Evolutionary conservation across 345 rosid species (phyloP).

Genomic region (Cardamine resedifolia): DNA sequence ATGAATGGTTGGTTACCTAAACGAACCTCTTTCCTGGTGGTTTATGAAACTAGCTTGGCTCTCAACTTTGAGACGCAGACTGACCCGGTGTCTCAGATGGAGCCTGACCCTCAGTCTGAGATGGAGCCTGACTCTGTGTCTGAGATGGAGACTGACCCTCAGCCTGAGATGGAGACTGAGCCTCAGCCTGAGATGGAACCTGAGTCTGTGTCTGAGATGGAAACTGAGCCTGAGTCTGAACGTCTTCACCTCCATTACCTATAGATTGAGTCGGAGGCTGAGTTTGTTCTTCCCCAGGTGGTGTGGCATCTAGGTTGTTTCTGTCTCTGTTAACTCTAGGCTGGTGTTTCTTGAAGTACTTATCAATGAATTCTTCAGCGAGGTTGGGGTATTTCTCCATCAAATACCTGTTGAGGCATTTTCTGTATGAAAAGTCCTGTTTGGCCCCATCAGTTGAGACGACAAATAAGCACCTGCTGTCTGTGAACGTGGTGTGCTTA

Average conservation of each 20-base stretch:
- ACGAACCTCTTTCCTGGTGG: neutral
- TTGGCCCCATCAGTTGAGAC: constrained; percentile 66
- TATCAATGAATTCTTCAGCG: constrained; percentile 59
- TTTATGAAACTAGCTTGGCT: neutral
- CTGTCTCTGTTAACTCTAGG: constrained; percentile 43
- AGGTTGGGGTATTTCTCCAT: constrained; percentile 58
- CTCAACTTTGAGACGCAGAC: neutral
- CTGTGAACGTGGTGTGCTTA: constrained; percentile 57
- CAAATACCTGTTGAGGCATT: constrained; percentile 61
- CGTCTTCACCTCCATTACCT: neutral
- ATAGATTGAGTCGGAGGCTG: constrained; percentile 15
- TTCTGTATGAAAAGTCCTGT: constrained; percentile 80
- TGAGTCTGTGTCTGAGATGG: neutral
- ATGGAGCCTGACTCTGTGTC: neutral
- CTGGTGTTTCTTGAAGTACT: constrained; percentile 57
- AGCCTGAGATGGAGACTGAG: neutral
- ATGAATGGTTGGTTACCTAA: neutral
- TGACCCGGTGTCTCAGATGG: neutral
- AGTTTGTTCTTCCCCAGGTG: constrained; percentile 21
- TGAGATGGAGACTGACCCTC: neutral
- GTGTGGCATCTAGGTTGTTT: constrained; percentile 35
- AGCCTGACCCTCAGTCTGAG: too few species aligned
- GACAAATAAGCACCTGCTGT: constrained; percentile 71
- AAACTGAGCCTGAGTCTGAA: neutral
- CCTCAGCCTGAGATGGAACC: neutral